Evolutionary conservation across 2,329 filamentous ascomycete species (phyloP), one percentile per base, ranked within the genome.

Genomic region (Paramyrothecium roridum): DNA sequence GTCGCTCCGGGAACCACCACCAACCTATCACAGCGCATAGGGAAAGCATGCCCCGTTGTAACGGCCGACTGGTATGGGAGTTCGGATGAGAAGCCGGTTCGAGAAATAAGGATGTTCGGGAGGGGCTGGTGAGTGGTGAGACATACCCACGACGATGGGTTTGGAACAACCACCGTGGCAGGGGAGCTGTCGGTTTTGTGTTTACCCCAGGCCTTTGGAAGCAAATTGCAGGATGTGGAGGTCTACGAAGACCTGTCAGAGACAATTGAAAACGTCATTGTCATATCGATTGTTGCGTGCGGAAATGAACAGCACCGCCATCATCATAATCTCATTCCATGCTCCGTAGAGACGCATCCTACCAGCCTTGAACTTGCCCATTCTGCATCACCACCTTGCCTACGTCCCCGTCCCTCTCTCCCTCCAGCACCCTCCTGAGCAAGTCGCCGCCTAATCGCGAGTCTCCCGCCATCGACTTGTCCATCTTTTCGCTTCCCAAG

Each of bases 381-480:
- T 61, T 52, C 20, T 62, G 59, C 2, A 46, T 55, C 19, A 77
- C 59, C 7, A 76, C 67, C 56, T 67, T 73, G 17, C 76, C 76
- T 22, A 68, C 69, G 60, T 79, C 71, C 2, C 51, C 63, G 63
- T 79, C 76, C 43, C 73, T 65, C 49, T 70, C 63, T 1, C 77
- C 77, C 56, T 78, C 72, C 21, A 79, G 59, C 1, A 80, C 74
- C 45, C 59, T 63, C 45, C 63, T 63, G 40, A 80, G 61, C 12
- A 79, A 63, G 16, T 67, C 58, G 2, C 72, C 77, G 4, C 73
- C 75, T 17, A 68, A 33, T 8, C 69, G 60, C 3, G 69, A 64
- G 53, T 79, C 61, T 1, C 68, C 63, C 2, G 71, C 71, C 0
- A 71, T 70, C 43, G 63, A 67, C 56, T 70, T 65, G 60, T 65